These are phyloP conservation scores for Mycena belliarum DNA, from an alignment of 768 basidiomycete genomes.

Conservation along the genomic window DNA sequence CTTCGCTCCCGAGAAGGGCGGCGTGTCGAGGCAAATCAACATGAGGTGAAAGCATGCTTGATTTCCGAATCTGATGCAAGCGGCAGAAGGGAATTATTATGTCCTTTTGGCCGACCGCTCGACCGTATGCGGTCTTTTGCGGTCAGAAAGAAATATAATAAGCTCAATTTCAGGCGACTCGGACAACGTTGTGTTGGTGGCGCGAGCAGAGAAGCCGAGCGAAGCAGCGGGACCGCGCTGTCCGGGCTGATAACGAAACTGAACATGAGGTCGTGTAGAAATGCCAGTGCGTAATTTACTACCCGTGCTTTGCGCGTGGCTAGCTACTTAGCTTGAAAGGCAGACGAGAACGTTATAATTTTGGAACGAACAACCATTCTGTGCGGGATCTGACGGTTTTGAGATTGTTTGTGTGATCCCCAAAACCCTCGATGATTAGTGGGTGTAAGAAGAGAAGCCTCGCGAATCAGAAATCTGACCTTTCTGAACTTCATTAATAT, in stretches of 20 bases:
- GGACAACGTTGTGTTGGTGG: neutral
- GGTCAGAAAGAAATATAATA: neutral
- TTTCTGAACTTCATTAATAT: neutral
- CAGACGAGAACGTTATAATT: too few species aligned
- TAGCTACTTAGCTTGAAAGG: neutral
- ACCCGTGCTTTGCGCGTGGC: neutral
- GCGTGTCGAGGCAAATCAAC: neutral
- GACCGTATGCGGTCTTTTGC: neutral
- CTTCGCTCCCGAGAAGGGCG: slow-evolving; percentile 6
- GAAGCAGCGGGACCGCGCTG: neutral
- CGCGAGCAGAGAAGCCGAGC: slow-evolving; percentile 2
- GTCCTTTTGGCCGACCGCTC: slow-evolving; percentile 5
- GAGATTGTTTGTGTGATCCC: neutral
- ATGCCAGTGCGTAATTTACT: neutral
- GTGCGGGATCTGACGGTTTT: neutral
- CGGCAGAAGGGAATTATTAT: neutral
- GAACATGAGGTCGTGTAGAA: neutral
- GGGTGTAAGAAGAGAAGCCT: slow-evolving; percentile 14
- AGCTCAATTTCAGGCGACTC: too few species aligned
- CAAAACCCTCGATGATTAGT: slow-evolving; percentile 13
- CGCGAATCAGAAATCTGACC: slow-evolving; percentile 14
- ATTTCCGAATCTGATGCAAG: neutral
- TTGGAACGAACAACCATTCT: too few species aligned
- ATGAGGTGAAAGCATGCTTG: slow-evolving; percentile 7
- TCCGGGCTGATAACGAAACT: neutral